These are phyloP conservation scores for Gossypium herbaceum DNA, from an alignment of 345 rosid species.

Conservation along the genomic window DNA sequence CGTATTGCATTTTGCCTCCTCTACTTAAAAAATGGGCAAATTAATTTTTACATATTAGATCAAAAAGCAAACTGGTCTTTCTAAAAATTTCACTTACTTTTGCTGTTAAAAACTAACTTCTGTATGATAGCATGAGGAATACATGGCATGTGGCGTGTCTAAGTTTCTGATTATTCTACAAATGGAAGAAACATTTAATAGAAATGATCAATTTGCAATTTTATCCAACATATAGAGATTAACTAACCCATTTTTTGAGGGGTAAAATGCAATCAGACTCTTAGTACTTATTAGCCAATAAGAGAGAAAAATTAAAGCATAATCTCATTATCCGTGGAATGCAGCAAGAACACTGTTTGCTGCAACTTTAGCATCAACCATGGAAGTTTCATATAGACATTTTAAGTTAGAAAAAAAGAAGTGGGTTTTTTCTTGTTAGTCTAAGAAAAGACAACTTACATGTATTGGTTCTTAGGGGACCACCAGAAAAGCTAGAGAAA, in stretches of 20 bases:
- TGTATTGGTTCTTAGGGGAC: constrained; percentile 46
- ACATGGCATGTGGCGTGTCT: too few relatives aligned
- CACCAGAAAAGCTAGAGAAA: constrained; percentile 37
- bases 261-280: too few relatives aligned
- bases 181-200: too few relatives aligned
- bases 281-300: not conserved
- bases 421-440: not conserved
- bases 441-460: constrained; percentile 35
- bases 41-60: not conserved
- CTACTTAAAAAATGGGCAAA: too few relatives aligned
- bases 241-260: too few relatives aligned
- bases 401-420: not conserved
- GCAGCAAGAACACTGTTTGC: not conserved
- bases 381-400: not conserved
- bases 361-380: not conserved
- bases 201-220: too few relatives aligned
- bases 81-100: too few relatives aligned
- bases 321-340: not conserved
- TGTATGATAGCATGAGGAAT: too few relatives aligned
- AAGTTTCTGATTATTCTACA: too few relatives aligned
- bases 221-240: too few relatives aligned
- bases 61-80: not conserved
- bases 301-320: not conserved
- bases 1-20: too few relatives aligned
- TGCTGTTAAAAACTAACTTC: too few relatives aligned